A percentile compares a stretch with the other conserved stretches of the same genome.
Evolutionary conservation across 148 eudicot species (phyloP).

Genomic region (Camellia sinensis): DNA sequence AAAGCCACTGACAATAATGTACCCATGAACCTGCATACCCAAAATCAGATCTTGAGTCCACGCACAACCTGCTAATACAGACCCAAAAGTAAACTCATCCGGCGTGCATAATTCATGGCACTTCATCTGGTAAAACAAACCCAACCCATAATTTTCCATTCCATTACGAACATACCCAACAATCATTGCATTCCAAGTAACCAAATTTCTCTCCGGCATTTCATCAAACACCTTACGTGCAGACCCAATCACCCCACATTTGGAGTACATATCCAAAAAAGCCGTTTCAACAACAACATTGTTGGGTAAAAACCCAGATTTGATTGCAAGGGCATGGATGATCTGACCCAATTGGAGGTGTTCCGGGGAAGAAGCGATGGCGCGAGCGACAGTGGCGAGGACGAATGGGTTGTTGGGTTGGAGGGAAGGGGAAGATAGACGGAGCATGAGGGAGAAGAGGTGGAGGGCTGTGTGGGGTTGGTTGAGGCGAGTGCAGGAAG

Average conservation of each 20-base stretch:
- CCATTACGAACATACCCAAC: slow-evolving; percentile 32
- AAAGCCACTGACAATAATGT: slow-evolving; percentile 26
- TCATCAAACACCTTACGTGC: slow-evolving; percentile 35
- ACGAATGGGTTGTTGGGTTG: slow-evolving; percentile 27
- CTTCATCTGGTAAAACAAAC: slow-evolving; percentile 29
- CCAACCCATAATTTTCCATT: slow-evolving; percentile 23
- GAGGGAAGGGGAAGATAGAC: slow-evolving; percentile 1
- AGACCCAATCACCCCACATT: slow-evolving; percentile 18
- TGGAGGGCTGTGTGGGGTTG: slow-evolving; percentile 27
- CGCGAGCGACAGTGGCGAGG: slow-evolving; percentile 24
- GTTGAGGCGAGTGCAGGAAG: slow-evolving; percentile 25
- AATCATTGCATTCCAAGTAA: slow-evolving; percentile 42
- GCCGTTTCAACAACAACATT: slow-evolving; percentile 33
- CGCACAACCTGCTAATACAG: slow-evolving; percentile 25
- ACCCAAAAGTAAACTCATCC: slow-evolving; percentile 29
- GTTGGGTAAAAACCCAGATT: slow-evolving; percentile 23
- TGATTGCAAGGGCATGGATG: slow-evolving; percentile 20
- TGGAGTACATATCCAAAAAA: slow-evolving; percentile 35
- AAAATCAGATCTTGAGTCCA: slow-evolving; percentile 17
- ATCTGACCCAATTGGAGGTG: slow-evolving; percentile 19
- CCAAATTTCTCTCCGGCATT: slow-evolving; percentile 29
- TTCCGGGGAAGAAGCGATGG: slow-evolving; percentile 25
- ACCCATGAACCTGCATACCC: slow-evolving; percentile 36
- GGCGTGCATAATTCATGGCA: slow-evolving; percentile 21
- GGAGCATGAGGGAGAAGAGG: slow-evolving; percentile 25